Conservation (phyloP, 2,329 filamentous ascomycete species). For the Ophiostoma ulmi region DNA sequence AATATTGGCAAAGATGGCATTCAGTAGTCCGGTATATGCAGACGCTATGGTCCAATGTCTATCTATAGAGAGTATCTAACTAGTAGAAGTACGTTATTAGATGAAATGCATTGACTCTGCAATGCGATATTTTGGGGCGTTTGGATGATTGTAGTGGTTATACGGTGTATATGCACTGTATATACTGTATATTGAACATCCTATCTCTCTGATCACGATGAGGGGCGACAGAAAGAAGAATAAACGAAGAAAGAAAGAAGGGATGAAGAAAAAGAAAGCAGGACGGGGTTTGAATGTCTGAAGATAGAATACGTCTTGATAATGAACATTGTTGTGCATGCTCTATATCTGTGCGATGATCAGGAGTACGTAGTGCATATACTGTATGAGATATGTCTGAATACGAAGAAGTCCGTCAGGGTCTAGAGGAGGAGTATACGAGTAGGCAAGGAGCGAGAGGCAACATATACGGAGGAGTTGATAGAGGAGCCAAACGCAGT, state of each 20-base stretch:
- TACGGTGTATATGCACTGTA: neutral
- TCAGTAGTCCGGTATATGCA: neutral
- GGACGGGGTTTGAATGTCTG: too few species aligned
- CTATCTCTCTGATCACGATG: neutral
- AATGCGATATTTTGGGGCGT: neutral
- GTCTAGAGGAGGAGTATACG: neutral
- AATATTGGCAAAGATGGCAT: neutral
- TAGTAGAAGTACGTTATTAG: neutral
- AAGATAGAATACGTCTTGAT: neutral
- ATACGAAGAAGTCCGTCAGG: neutral
- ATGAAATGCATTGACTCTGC: neutral
- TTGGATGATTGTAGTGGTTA: neutral
- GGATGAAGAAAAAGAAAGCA: too few species aligned
- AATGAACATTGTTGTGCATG: neutral
- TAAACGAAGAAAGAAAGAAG: neutral
- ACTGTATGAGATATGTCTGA: neutral
- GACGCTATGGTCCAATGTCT: neutral
- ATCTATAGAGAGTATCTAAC: neutral
- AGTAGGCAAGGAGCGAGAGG: neutral
- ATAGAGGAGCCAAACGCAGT: neutral
- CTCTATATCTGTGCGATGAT: conserved; percentile 3
- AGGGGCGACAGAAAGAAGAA: neutral
- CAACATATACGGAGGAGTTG: neutral
- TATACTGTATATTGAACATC: neutral
- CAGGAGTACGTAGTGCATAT: conserved; percentile 5